phyloP scores from a whole-genome alignment of 148 eudicot genomes.

The Camellia granthamiana region DNA sequence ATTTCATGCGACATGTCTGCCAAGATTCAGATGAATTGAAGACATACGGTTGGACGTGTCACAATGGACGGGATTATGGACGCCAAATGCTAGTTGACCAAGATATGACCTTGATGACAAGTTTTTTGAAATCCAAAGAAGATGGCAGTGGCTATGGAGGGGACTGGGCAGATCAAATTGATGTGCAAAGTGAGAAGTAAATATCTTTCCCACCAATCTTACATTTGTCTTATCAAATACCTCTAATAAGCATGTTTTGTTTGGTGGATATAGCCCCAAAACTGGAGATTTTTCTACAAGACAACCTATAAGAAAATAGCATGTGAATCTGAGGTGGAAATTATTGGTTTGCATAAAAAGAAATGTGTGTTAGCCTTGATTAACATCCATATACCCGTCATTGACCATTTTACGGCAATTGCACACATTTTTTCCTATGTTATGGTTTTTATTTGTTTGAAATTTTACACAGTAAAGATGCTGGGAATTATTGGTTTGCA shows the following conservation, averaged over 20 bases:
- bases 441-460: not conserved
- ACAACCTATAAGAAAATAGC: not conserved
- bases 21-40: conserved; percentile 78
- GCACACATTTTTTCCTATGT: not conserved
- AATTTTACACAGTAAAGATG: not conserved
- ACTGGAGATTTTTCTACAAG: not conserved
- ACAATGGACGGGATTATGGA: conserved; percentile 97
- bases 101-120: conserved; percentile 65
- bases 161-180: conserved; percentile 88
- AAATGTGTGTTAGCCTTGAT: not conserved
- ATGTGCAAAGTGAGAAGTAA: conserved; percentile 61
- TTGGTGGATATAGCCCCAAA: not conserved
- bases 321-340: not conserved
- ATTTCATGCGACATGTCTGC: conserved; percentile 75
- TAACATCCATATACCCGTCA: not conserved
- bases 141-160: conserved; percentile 88
- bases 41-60: conserved; percentile 88
- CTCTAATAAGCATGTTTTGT: not conserved
- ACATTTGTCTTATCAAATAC: not conserved
- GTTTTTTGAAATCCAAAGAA: conserved; percentile 64
- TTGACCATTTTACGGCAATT: not conserved
- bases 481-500: not conserved
- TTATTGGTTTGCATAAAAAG: not conserved
- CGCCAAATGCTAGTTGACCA: conserved; percentile 71
- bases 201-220: conserved; percentile 7